Evolutionary conservation across 1,139 yeast genomes (phyloP).

Genomic region (Suhomyces kunorum): DNA sequence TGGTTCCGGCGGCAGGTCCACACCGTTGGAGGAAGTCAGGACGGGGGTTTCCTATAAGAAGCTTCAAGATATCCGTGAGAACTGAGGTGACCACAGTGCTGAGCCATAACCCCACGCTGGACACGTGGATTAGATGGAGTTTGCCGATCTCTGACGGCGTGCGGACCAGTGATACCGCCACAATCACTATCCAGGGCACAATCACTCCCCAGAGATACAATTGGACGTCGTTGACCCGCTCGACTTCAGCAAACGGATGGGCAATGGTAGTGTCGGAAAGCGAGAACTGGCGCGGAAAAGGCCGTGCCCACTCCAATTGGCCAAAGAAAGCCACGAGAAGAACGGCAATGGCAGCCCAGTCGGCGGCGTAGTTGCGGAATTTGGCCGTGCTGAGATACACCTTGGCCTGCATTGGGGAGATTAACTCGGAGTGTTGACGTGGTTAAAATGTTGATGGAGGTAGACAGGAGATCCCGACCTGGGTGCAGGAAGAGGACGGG

Average conservation of each 20-base stretch:
- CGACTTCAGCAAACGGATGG: constrained; percentile 24
- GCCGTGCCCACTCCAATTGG: constrained; percentile 25
- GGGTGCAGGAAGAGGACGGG: too few relatives aligned
- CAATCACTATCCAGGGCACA: constrained; percentile 18
- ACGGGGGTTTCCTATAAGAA: constrained; percentile 29
- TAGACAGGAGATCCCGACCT: too few relatives aligned
- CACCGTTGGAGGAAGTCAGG: constrained; percentile 30
- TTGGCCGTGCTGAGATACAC: constrained; percentile 16
- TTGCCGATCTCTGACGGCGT: constrained; percentile 15
- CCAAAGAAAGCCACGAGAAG: constrained; percentile 19
- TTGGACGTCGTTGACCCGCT: constrained; percentile 23
- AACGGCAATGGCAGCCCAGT: constrained; percentile 21
- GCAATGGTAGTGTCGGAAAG: constrained; percentile 19
- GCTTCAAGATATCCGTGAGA: constrained; percentile 26
- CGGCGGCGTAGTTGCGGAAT: constrained; percentile 18
- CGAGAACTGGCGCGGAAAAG: constrained; percentile 23
- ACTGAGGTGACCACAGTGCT: constrained; percentile 35
- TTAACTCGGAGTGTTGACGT: neutral
- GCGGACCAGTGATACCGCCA: constrained; percentile 15
- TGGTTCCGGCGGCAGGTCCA: constrained; percentile 18
- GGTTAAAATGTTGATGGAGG: neutral
- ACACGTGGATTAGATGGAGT: constrained; percentile 23
- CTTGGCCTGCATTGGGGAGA: constrained; percentile 7
- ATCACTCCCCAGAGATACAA: constrained; percentile 19
- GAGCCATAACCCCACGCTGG: constrained; percentile 20